Percentiles rank a stretch among this genome's conserved stretches.
These are phyloP conservation scores for Elsinoe australis DNA, from an alignment of 2,329 filamentous ascomycete genomes.

Conservation along the genomic window DNA sequence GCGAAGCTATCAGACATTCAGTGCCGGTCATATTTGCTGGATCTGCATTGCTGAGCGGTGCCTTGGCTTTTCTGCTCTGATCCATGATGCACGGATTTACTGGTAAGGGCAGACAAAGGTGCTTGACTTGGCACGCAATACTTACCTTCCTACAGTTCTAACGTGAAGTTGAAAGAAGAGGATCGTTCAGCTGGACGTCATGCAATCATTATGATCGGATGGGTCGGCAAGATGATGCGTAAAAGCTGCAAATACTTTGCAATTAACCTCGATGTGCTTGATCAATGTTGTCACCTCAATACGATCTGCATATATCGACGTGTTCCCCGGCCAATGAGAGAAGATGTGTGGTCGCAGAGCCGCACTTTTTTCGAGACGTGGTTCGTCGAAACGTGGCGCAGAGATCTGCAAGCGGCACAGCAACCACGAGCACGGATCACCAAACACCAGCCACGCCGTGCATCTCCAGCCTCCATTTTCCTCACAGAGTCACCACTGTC, in stretches of 20 bases:
- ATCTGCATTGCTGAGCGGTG: too few species aligned
- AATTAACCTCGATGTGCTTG: not conserved
- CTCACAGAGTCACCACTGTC: not conserved
- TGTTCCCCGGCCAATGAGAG: too few species aligned
- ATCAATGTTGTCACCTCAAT: not conserved
- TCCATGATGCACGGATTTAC: too few species aligned
- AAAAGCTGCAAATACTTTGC: not conserved
- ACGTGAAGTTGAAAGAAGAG: too few species aligned
- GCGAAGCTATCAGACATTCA: too few species aligned
- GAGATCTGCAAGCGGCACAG: slow-evolving; percentile 1
- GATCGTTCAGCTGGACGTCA: not conserved
- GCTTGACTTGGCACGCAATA: too few species aligned
- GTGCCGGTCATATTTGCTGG: too few species aligned
- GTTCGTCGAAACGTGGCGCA: too few species aligned
- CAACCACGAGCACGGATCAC: slow-evolving; percentile 4
- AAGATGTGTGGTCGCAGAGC: too few species aligned
- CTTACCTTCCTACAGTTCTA: too few species aligned
- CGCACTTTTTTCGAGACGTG: not conserved
- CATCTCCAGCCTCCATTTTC: slow-evolving; percentile 4
- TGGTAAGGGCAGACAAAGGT: too few species aligned
- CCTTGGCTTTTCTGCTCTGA: too few species aligned
- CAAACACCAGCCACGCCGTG: slow-evolving; percentile 6
- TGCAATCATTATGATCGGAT: not conserved
- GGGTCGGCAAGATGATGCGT: not conserved
- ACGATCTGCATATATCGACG: not conserved